Evolutionary conservation across 345 rosid species (phyloP).

Genomic region (rapeseed (Brassica napus)): DNA sequence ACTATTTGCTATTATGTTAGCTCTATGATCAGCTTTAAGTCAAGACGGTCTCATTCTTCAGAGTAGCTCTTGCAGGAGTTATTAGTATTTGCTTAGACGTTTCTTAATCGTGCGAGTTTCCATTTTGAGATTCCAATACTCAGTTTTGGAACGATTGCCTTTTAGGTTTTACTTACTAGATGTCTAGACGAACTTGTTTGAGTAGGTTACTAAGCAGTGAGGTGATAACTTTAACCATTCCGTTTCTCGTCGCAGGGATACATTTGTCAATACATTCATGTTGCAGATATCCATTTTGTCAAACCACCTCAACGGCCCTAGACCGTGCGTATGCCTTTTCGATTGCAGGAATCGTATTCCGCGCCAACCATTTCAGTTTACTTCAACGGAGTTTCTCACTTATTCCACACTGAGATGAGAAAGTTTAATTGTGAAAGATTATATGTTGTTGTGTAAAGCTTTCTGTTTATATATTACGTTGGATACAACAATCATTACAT

Average conservation of each 20-base stretch:
- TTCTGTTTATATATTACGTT: constrained; percentile 25
- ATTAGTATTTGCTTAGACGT: not conserved
- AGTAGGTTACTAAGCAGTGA: not conserved
- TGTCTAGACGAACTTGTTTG: not conserved
- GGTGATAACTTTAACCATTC: not conserved
- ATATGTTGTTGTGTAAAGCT: constrained; percentile 22
- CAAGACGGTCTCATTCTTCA: not conserved
- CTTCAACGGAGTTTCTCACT: constrained; percentile 72
- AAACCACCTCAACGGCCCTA: constrained; percentile 78
- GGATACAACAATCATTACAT: constrained; percentile 27
- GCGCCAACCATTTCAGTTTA: constrained; percentile 79
- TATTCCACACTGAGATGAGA: constrained; percentile 71
- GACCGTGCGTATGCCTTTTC: not conserved
- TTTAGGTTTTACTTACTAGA: not conserved
- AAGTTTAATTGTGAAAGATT: not conserved
- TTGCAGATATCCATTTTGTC: constrained; percentile 78
- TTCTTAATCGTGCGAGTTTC: constrained; percentile 12
- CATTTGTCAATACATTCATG: constrained; percentile 88
- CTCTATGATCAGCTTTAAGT: not conserved
- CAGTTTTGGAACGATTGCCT: not conserved
- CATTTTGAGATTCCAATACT: not conserved
- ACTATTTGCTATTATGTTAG: constrained; percentile 6
- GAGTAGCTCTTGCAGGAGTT: not conserved
- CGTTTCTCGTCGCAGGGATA: constrained; percentile 56
- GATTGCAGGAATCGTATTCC: constrained; percentile 76